Conservation (phyloP, 192 early-diverging fungal genomes). For the Spizellomyces punctatus region DNA sequence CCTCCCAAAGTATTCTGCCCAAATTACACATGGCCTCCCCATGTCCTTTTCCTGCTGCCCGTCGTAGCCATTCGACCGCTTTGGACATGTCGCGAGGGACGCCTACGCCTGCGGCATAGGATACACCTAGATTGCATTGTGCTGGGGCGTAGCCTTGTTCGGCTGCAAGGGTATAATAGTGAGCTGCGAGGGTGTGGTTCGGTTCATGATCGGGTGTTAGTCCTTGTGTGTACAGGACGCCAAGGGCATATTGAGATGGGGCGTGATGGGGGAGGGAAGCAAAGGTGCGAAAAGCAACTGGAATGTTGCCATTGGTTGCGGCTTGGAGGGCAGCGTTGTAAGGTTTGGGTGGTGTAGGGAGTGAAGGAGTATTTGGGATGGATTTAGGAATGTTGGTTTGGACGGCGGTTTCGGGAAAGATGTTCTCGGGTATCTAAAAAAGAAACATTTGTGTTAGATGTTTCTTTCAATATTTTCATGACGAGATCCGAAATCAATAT, state of each 20-base stretch:
- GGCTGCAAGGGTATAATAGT: constrained; percentile 20
- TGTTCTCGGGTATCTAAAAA: too few relatives aligned
- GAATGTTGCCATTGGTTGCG: neutral
- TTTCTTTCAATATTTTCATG: too few relatives aligned
- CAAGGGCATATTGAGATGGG: neutral
- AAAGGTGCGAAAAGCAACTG: neutral
- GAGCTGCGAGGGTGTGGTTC: neutral
- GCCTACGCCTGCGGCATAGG: constrained; percentile 13
- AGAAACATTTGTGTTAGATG: too few relatives aligned
- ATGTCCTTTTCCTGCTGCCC: constrained; percentile 8
- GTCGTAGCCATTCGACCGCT: constrained; percentile 9
- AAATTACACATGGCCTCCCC: constrained; percentile 24
- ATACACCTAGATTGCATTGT: constrained; percentile 23
- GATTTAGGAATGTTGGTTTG: too few relatives aligned
- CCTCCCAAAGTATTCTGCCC: neutral
- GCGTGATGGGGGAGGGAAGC: neutral
- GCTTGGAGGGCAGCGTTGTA: neutral
- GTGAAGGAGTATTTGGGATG: too few relatives aligned
- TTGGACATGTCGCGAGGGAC: neutral
- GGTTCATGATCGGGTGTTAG: neutral
- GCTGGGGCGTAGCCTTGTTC: constrained; percentile 12
- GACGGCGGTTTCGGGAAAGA: too few relatives aligned
- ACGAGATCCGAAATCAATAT: too few relatives aligned
- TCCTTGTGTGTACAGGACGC: neutral
- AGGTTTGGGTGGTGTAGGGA: too few relatives aligned